phyloP scores from a whole-genome alignment of 1,284 basidiomycete genomes.

The Trichosporon ovoides region DNA sequence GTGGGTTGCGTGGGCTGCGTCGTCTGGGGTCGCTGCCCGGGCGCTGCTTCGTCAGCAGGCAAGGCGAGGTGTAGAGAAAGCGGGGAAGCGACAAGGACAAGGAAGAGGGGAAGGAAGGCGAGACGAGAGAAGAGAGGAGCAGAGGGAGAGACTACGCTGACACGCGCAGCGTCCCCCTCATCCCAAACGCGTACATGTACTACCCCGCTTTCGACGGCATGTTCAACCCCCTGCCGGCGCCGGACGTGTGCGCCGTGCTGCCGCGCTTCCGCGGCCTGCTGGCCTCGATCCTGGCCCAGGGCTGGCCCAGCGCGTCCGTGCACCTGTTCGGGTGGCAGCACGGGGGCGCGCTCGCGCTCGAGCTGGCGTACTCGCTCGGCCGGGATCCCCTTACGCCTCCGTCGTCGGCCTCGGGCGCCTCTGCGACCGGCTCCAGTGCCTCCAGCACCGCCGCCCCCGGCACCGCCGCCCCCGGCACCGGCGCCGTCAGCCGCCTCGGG shows the following conservation, averaged over 20 bases:
- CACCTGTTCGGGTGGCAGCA: constrained; percentile 88
- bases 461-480: background rate
- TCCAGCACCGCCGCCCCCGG: too few species aligned
- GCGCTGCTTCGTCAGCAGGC: too few species aligned
- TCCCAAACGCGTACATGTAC: constrained; percentile 75
- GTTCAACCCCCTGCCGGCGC: constrained; percentile 69
- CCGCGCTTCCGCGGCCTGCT: constrained; percentile 54
- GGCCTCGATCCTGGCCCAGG: constrained; percentile 53
- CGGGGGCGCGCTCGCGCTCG: constrained; percentile 72
- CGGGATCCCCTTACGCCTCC: background rate
- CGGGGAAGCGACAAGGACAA: too few species aligned
- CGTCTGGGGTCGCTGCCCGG: too few species aligned
- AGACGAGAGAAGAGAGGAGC: background rate
- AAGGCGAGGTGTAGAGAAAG: too few species aligned
- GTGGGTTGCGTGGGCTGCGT: too few species aligned
- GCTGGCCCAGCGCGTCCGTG: constrained; percentile 63
- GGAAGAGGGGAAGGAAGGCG: too few species aligned
- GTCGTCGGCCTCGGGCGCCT: background rate
- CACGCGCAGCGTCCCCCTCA: constrained; percentile 67
- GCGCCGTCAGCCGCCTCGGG: constrained; percentile 4
- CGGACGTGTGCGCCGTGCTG: constrained; percentile 60
- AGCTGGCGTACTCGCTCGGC: constrained; percentile 54
- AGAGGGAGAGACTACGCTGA: constrained; percentile 10
- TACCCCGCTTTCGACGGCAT: constrained; percentile 74
- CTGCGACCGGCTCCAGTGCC: too few species aligned